Evolutionary conservation across 352 stramenopile genomes (phyloP).

Genomic region (Saprolegnia diclina): DNA sequence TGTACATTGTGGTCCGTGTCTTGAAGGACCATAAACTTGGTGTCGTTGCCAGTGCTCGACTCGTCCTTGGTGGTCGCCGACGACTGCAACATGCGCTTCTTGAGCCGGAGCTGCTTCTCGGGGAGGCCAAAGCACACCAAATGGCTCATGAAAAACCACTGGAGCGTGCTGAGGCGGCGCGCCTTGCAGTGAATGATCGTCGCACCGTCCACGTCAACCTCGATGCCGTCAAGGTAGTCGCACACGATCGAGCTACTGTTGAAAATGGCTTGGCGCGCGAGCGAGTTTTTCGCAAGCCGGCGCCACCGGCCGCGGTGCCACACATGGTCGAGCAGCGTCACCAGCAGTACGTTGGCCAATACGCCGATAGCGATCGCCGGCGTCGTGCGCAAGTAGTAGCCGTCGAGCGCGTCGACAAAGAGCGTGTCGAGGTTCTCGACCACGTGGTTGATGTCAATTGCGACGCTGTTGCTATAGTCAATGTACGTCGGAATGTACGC

Average conservation of each 20-base stretch:
- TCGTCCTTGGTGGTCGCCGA: background rate
- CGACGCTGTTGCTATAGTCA: slow-evolving; percentile 4
- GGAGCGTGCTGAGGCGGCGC: slow-evolving; percentile 15
- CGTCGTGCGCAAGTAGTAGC: slow-evolving; percentile 8
- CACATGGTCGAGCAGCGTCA: slow-evolving; percentile 2
- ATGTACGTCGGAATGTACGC: slow-evolving; percentile 16
- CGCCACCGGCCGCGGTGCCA: background rate
- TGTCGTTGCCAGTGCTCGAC: background rate
- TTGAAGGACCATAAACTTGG: slow-evolving; percentile 14
- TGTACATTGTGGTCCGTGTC: slow-evolving; percentile 9
- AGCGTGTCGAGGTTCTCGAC: background rate
- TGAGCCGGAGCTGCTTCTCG: slow-evolving; percentile 11
- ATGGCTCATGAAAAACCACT: slow-evolving; percentile 27
- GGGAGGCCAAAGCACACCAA: slow-evolving; percentile 15
- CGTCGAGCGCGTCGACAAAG: background rate
- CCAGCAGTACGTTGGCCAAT: background rate
- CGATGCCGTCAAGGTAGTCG: background rate
- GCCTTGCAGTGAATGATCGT: background rate
- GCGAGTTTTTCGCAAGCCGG: background rate
- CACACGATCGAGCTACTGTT: slow-evolving; percentile 11
- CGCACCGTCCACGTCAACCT: background rate
- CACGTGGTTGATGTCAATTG: background rate
- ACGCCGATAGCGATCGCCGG: background rate
- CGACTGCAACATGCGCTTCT: slow-evolving; percentile 1
- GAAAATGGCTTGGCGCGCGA: slow-evolving; percentile 17